A percentile compares a stretch with the other conserved stretches of the same genome.
These are phyloP conservation scores for Curvularia spicifera DNA, from an alignment of 2,329 filamentous ascomycete species.

Conservation along the genomic window DNA sequence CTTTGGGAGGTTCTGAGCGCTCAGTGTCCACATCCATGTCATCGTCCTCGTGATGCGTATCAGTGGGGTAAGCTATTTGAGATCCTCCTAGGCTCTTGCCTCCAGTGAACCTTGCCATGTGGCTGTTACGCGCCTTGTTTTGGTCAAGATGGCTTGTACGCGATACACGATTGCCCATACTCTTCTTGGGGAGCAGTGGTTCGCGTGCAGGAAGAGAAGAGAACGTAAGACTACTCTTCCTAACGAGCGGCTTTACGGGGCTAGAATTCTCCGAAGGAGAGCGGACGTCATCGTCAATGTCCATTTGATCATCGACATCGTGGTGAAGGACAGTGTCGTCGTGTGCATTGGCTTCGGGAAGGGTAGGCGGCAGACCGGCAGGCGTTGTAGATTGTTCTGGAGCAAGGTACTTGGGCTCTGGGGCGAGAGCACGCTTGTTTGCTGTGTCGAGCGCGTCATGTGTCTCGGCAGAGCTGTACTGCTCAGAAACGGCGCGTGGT, in stretches of 20 bases:
- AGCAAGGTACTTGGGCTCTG: constrained; percentile 33
- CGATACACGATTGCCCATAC: constrained; percentile 73
- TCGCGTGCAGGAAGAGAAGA: constrained; percentile 90
- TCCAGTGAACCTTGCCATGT: constrained; percentile 74
- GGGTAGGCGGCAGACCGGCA: constrained; percentile 30
- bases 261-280: constrained; percentile 75
- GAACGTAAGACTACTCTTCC: constrained; percentile 95
- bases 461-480: constrained; percentile 42
- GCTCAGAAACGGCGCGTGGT: constrained; percentile 34
- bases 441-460: constrained; percentile 42
- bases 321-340: constrained; percentile 43
- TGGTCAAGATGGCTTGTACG: constrained; percentile 80
- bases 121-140: constrained; percentile 67
- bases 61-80: constrained; percentile 40
- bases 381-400: constrained; percentile 31
- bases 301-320: constrained; percentile 49
- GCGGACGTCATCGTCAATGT: constrained; percentile 60
- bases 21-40: constrained; percentile 61
- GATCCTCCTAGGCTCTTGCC: constrained; percentile 68
- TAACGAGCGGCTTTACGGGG: constrained; percentile 75
- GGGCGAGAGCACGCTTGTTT: constrained; percentile 27
- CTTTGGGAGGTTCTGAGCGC: constrained; percentile 42
- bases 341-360: constrained; percentile 25
- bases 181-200: constrained; percentile 83
- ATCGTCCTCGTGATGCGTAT: constrained; percentile 59